phyloP scores from a whole-genome alignment of 2,329 filamentous ascomycete species.

The Blastomyces parvus region DNA sequence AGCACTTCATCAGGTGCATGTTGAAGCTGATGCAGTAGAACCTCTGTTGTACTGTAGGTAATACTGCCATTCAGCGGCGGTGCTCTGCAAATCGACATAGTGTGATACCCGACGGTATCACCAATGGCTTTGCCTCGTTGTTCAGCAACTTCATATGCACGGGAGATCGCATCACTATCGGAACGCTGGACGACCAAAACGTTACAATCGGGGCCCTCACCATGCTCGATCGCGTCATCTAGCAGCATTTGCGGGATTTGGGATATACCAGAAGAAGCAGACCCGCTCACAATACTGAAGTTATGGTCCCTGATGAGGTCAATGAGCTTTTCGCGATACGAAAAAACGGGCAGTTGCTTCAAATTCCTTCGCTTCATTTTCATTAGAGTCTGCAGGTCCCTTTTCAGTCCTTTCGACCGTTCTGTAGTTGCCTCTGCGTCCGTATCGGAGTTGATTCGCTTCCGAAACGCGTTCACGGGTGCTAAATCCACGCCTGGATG shows the following conservation, averaged over 20 bases:
- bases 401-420: background rate
- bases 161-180: slow-evolving; percentile 40
- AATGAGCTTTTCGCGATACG: slow-evolving; percentile 29
- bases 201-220: slow-evolving; percentile 37
- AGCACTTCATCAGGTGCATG: slow-evolving; percentile 31
- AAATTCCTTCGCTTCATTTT: slow-evolving; percentile 15
- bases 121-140: slow-evolving; percentile 37
- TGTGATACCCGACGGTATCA: slow-evolving; percentile 39
- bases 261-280: slow-evolving; percentile 40
- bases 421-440: background rate
- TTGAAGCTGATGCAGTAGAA: slow-evolving; percentile 39
- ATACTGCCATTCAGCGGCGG: slow-evolving; percentile 33
- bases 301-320: slow-evolving; percentile 32
- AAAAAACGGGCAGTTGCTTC: slow-evolving; percentile 35
- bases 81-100: slow-evolving; percentile 34
- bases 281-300: slow-evolving; percentile 40
- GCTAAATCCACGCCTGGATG: background rate
- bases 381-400: slow-evolving; percentile 5
- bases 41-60: slow-evolving; percentile 44
- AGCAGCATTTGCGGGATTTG: slow-evolving; percentile 48
- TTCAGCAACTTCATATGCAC: slow-evolving; percentile 39
- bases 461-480: background rate
- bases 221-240: slow-evolving; percentile 37
- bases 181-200: slow-evolving; percentile 44
- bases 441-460: background rate